Evolutionary conservation across 2,329 filamentous ascomycete species (phyloP).

Genomic region (Knufia petricola): DNA sequence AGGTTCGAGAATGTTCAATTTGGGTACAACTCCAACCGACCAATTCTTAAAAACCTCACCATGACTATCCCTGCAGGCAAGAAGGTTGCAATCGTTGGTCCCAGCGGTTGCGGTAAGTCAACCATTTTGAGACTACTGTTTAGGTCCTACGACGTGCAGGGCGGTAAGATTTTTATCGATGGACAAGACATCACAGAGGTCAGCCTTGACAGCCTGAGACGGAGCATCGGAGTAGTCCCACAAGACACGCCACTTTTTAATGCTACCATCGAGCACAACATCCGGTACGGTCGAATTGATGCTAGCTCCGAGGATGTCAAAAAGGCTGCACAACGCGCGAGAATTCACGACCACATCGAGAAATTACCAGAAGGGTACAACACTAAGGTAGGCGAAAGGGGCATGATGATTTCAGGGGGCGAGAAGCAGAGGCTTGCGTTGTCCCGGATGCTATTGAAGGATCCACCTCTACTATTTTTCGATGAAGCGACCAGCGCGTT

Average conservation of each 20-base stretch:
- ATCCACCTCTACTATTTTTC: conserved; percentile 74
- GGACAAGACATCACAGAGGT: conserved; percentile 85
- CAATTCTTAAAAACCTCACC: conserved; percentile 73
- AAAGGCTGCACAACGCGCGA: conserved; percentile 69
- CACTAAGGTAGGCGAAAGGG: conserved; percentile 78
- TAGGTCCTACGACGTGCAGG: conserved; percentile 84
- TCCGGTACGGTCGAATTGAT: conserved; percentile 77
- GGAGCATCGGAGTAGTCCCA: conserved; percentile 85
- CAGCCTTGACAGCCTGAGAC: conserved; percentile 69
- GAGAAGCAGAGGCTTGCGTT: conserved; percentile 90
- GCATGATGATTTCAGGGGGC: conserved; percentile 75
- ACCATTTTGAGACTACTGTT: conserved; percentile 86
- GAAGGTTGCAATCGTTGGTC: conserved; percentile 91
- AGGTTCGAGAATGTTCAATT: conserved; percentile 91
- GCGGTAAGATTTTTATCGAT: conserved; percentile 79
- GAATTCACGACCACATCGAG: conserved; percentile 75
- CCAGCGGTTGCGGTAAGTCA: conserved; percentile 91
- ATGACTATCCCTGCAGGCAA: conserved; percentile 90
- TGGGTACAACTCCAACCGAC: conserved; percentile 76
- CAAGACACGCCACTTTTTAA: conserved; percentile 98
- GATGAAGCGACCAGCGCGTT: conserved; percentile 86
- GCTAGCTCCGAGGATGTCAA: conserved; percentile 64
- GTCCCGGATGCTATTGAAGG: conserved; percentile 69
- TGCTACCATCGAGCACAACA: conserved; percentile 90
- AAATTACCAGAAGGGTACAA: conserved; percentile 71